Base-by-base conservation (phyloP, 495 filamentous ascomycete genomes). In the Podospora didyma region DNA sequence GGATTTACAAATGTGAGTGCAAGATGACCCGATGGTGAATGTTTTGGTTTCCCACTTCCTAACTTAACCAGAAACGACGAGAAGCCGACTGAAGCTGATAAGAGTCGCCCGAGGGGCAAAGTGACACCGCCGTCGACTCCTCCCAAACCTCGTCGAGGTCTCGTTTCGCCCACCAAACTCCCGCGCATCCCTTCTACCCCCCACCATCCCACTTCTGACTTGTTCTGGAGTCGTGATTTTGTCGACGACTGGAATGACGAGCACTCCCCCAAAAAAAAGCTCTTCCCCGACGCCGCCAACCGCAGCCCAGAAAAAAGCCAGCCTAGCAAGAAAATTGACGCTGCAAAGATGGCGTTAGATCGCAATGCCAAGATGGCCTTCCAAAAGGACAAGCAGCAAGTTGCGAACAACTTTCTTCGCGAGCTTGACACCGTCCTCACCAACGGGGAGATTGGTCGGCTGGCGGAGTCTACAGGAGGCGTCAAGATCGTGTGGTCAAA, bases 171-270 rank as follows among this genome's bases (percentile, higher is more conserved):
- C 7, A 70, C 54, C 42, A 80, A 79, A 49, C 61, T 68, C 0
- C 57, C 66, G 0, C 65, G 58, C 4, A 73, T 78, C 39, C 72
- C 74, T 23, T 46, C 52, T 54, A 71, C 73, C 49, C 69, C 73
- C 0, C 80, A 89, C 64, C 81, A 85, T 45, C 85, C 86, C 44
- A 87, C 79, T 51, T 79, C 84, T 23, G 90, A 94, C 62, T 81
- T 82, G 12, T 96, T 96, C 70, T 96, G 92, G 92, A 80, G 78
- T 53, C 81, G 86, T 56, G 86, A 86, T 24, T 71, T 81, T 12
- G 83, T 89, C 58, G 89, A 92, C 69, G 82, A 83, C 53, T 96
- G 90, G 91, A 86, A 90, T 60, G 90, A 95, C 58, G 70, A 87
- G 55, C 84, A 92, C 69, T 89, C 89, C 7, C 85, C 88, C 0